Evolutionary conservation across 257 asterid genomes (phyloP).

Genomic region (Salvia rosmarinus): DNA sequence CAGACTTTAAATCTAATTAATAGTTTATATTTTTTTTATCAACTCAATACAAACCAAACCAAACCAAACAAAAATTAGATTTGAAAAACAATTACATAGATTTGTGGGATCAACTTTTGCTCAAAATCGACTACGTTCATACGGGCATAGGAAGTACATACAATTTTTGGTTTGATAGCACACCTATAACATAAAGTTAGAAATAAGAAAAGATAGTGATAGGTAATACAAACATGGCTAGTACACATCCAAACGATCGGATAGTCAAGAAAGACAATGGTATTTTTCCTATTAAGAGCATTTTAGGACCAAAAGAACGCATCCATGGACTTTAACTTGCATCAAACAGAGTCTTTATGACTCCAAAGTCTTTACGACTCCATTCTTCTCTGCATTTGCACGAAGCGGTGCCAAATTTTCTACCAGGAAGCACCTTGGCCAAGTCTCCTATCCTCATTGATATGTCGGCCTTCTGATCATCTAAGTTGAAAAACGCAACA

Average conservation of each 20-base stretch:
- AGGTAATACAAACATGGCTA: neutral
- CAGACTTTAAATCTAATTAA: no score
- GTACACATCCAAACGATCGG: slow-evolving; percentile 6
- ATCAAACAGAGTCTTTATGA: slow-evolving; percentile 43
- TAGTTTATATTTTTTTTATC: no score
- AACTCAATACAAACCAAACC: no score
- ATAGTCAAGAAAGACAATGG: neutral
- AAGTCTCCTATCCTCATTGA: slow-evolving; percentile 56
- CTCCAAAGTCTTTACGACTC: slow-evolving; percentile 68
- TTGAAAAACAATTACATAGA: no score
- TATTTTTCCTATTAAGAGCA: slow-evolving; percentile 45
- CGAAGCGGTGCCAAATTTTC: neutral
- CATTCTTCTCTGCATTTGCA: slow-evolving; percentile 77
- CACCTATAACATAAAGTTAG: neutral
- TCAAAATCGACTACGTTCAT: neutral
- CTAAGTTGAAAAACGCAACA: slow-evolving; percentile 80
- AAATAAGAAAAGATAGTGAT: neutral
- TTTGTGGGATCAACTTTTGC: no score
- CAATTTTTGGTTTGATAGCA: neutral
- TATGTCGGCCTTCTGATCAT: slow-evolving; percentile 39
- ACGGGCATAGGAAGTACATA: neutral
- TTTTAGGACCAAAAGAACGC: slow-evolving; percentile 63
- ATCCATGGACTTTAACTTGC: slow-evolving; percentile 62
- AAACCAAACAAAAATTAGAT: no score
- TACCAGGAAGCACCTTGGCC: slow-evolving; percentile 52